Percentiles rank a stretch among this genome's conserved stretches.
phyloP scores from a whole-genome alignment of 2,329 filamentous ascomycete species.

The Cryphonectria carpinicola region DNA sequence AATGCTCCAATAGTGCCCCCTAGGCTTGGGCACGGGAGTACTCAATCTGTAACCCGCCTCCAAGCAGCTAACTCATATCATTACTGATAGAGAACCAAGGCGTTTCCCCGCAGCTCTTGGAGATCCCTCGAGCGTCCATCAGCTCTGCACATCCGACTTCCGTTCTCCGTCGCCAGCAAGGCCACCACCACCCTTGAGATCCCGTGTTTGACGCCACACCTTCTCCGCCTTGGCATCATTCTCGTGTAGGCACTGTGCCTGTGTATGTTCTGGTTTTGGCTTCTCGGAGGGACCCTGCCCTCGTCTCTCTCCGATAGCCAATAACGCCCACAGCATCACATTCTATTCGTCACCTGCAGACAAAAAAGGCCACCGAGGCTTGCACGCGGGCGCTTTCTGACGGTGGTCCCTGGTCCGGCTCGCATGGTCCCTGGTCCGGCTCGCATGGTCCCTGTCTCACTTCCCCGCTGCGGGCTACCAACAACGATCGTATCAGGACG shows the following conservation, averaged over 20 bases:
- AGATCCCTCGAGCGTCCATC: neutral
- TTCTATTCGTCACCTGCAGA: conserved; percentile 1
- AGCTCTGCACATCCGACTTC: neutral
- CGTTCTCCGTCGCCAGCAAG: neutral
- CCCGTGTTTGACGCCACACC: neutral
- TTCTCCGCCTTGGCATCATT: neutral
- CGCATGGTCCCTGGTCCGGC: conserved; percentile 3
- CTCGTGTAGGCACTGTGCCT: conserved; percentile 16
- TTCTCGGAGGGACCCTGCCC: conserved; percentile 8
- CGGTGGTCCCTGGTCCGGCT: conserved; percentile 2
- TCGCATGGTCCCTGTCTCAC: conserved; percentile 17
- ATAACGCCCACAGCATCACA: conserved; percentile 1
- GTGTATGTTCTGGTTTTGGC: conserved; percentile 2
- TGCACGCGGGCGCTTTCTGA: conserved; percentile 5
- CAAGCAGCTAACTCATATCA: neutral
- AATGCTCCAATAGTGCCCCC: neutral
- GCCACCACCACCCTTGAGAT: neutral
- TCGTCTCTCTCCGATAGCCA: neutral
- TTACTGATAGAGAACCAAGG: neutral
- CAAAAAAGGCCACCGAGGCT: conserved; percentile 1
- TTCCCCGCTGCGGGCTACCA: conserved; percentile 16
- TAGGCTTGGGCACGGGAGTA: neutral
- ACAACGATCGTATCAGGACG: conserved; percentile 2
- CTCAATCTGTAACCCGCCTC: neutral
- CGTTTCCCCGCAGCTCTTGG: neutral